These are phyloP conservation scores for Nemania abortiva DNA, from an alignment of 2,329 filamentous ascomycete species.

Conservation along the genomic window DNA sequence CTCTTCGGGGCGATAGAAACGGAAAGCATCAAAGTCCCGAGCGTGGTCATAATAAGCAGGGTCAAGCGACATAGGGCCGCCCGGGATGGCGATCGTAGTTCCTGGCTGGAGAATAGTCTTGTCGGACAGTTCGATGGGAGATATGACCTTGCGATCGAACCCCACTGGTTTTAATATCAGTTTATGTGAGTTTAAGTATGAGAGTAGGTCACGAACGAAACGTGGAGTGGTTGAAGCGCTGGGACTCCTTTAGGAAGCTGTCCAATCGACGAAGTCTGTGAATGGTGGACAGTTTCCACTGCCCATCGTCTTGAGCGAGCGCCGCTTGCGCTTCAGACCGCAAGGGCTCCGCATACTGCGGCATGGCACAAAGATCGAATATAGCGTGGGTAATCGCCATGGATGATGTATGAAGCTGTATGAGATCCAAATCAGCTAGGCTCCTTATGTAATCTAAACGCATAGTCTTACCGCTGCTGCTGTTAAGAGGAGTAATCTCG, in stretches of 20 bases:
- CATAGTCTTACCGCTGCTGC: conserved; percentile 2
- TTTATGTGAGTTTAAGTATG: not conserved
- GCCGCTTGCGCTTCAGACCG: not conserved
- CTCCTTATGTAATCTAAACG: not conserved
- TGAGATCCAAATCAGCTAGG: too few species aligned
- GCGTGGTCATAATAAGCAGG: conserved; percentile 10
- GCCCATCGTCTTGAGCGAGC: not conserved
- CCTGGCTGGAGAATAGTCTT: not conserved
- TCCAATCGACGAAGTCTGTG: conserved; percentile 24
- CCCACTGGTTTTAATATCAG: not conserved
- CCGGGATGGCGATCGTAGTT: conserved; percentile 6
- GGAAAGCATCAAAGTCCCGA: conserved; percentile 19
- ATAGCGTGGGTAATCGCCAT: not conserved
- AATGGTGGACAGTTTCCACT: not conserved
- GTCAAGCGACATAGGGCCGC: conserved; percentile 16
- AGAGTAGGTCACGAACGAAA: conserved; percentile 13
- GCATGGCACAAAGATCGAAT: conserved; percentile 4
- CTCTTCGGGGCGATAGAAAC: conserved; percentile 13
- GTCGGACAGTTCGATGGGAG: not conserved
- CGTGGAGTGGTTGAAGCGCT: conserved; percentile 21
- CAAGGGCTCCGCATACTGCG: not conserved
- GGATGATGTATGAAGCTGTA: not conserved
- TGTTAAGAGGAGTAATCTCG: conserved; percentile 9
- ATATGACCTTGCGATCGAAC: not conserved
- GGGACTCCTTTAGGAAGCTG: conserved; percentile 35